Conservation (phyloP, 2,329 filamentous ascomycete genomes). For the Niveomyces coronatus region DNA sequence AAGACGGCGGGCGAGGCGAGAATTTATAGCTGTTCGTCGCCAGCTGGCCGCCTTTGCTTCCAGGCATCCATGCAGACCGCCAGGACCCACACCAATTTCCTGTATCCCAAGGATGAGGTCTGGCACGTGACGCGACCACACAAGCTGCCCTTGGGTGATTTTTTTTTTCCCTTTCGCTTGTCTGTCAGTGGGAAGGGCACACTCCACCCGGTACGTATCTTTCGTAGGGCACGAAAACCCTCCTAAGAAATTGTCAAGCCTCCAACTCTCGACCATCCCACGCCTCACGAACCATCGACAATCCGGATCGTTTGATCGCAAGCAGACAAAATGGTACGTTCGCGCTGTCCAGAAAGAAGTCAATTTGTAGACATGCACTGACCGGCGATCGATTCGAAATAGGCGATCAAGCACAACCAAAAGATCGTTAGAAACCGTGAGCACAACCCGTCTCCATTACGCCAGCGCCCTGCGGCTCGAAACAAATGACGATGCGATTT, state of each 20-base stretch:
- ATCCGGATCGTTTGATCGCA: conserved; percentile 39
- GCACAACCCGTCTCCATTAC: conserved; percentile 28
- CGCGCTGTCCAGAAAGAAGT: too few relatives aligned
- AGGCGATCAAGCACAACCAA: conserved; percentile 99
- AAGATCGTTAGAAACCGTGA: conserved; percentile 93
- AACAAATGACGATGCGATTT: conserved; percentile 19
- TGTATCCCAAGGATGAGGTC: background rate
- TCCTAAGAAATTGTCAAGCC: conserved; percentile 31
- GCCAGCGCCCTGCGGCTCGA: conserved; percentile 17
- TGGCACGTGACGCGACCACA: conserved; percentile 17
- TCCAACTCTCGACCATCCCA: conserved; percentile 27
- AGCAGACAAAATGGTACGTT: conserved; percentile 25
- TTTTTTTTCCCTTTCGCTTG: conserved; percentile 13
- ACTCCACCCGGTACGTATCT: conserved; percentile 24
- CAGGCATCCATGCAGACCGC: conserved; percentile 9
- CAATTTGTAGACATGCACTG: too few relatives aligned
- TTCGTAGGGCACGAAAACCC: conserved; percentile 33
- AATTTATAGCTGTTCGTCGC: conserved; percentile 24
- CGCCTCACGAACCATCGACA: conserved; percentile 30
- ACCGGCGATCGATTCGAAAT: too few relatives aligned
- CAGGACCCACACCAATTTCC: background rate
- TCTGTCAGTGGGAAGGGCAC: conserved; percentile 7
- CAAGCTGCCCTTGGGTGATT: conserved; percentile 5
- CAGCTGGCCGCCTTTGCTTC: conserved; percentile 11
- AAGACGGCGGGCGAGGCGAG: conserved; percentile 3